A percentile compares a stretch with the other conserved stretches of the same genome.
Conservation (phyloP, 768 basidiomycete genomes). For the Boletellus sp. region DNA sequence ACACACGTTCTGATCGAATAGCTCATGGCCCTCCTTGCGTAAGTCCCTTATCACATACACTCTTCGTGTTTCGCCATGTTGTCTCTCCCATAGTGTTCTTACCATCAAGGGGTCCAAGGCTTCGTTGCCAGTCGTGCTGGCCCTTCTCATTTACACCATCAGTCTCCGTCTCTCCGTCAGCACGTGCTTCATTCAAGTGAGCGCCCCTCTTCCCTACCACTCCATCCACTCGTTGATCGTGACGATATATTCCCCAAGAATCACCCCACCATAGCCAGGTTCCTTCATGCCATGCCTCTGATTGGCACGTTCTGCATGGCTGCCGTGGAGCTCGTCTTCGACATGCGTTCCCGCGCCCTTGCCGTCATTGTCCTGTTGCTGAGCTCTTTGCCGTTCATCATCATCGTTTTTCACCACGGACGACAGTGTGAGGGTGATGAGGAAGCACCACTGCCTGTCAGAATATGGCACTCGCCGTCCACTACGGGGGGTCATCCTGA, state of each 20-base stretch:
- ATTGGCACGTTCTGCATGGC: slow-evolving; percentile 14
- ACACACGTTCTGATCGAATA: not conserved
- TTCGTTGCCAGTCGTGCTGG: slow-evolving; percentile 8
- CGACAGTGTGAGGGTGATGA: not conserved
- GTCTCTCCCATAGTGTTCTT: slow-evolving; percentile 8
- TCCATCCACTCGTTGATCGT: not conserved
- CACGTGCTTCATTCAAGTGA: not conserved
- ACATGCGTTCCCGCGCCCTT: slow-evolving; percentile 6
- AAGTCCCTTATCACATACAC: not conserved
- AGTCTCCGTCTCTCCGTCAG: slow-evolving; percentile 12
- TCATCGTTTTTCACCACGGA: not conserved
- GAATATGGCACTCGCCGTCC: not conserved
- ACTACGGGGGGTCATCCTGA: not conserved
- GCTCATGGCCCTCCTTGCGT: slow-evolving; percentile 15
- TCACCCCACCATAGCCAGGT: not conserved
- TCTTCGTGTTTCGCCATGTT: not conserved
- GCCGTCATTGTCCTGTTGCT: slow-evolving; percentile 4
- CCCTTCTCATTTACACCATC: slow-evolving; percentile 17
- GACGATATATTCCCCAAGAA: not conserved
- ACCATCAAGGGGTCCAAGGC: slow-evolving; percentile 4
- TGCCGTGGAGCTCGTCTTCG: slow-evolving; percentile 3
- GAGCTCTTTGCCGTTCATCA: slow-evolving; percentile 8
- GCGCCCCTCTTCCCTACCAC: not conserved
- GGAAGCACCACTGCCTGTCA: not conserved
- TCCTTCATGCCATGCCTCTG: slow-evolving; percentile 13